phyloP scores from a whole-genome alignment of 2,329 filamentous ascomycete genomes.

The Phyllosticta citrichinensis region DNA sequence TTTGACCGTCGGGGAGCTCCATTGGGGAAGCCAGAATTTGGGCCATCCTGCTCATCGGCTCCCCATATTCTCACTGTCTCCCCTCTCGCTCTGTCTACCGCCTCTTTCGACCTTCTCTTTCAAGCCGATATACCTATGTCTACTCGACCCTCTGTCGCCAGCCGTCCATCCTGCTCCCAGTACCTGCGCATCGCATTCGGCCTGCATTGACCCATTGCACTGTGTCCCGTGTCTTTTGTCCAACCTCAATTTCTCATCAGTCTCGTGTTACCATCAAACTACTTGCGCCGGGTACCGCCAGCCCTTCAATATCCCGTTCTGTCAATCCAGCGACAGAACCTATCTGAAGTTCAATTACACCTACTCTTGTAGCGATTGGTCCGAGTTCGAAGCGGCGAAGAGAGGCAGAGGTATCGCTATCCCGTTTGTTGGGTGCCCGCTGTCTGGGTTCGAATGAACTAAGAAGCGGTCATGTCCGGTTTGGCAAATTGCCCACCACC shows the following conservation, averaged over 20 bases:
- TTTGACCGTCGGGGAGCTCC: background rate
- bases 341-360: background rate
- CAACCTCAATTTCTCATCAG: background rate
- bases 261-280: background rate
- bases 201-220: background rate
- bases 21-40: background rate
- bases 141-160: background rate
- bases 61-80: background rate
- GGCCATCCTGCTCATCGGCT: background rate
- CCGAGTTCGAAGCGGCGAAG: background rate
- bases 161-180: background rate
- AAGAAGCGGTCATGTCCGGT: background rate
- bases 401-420: background rate
- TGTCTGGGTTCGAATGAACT: background rate
- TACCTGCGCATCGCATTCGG: background rate
- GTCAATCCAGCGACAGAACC: background rate
- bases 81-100: background rate
- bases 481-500: constrained; percentile 50
- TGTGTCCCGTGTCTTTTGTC: background rate
- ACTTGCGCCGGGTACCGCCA: background rate
- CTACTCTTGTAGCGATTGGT: background rate
- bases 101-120: background rate
- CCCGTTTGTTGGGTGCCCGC: background rate
- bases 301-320: background rate
- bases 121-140: background rate